These are phyloP conservation scores for Eimeria praecox DNA, from an alignment of 169 alveolate species.

Conservation along the genomic window DNA sequence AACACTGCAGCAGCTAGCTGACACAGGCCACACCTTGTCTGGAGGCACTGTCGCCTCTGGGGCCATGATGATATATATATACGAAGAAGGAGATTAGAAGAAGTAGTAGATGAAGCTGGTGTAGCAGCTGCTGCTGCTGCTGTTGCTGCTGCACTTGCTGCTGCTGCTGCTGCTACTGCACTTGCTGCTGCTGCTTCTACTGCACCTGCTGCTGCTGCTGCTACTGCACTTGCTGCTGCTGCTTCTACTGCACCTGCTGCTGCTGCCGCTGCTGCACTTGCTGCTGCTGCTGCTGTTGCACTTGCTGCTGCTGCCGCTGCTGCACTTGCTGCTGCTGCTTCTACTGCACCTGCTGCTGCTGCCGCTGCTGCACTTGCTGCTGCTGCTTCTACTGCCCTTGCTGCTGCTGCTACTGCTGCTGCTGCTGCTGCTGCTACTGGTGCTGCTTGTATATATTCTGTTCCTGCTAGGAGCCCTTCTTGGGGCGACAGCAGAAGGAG, in stretches of 20 bases:
- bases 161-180: no score
- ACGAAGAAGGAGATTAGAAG: no score
- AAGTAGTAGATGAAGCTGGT: no score
- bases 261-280: not conserved
- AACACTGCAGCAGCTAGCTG: not conserved
- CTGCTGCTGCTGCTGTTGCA: not conserved
- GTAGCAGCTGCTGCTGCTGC: no score
- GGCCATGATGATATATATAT: not conserved
- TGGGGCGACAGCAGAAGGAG: not conserved
- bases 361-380: not conserved
- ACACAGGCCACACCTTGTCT: not conserved
- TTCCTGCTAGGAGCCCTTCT: slow-evolving; percentile 37
- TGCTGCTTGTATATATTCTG: not conserved
- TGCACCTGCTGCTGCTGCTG: no score
- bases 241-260: not conserved
- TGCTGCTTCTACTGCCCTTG: not conserved
- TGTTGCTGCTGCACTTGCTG: no score
- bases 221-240: no score
- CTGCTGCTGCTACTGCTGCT: not conserved
- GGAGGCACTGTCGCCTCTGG: slow-evolving; percentile 5
- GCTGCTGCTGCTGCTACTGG: not conserved
- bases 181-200: no score
- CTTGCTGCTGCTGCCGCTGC: not conserved
- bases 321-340: not conserved
- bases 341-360: not conserved